Percentiles rank a stretch among this genome's conserved stretches.
phyloP scores from a whole-genome alignment of 169 alveolate species.

The Cytauxzoon felis region DNA sequence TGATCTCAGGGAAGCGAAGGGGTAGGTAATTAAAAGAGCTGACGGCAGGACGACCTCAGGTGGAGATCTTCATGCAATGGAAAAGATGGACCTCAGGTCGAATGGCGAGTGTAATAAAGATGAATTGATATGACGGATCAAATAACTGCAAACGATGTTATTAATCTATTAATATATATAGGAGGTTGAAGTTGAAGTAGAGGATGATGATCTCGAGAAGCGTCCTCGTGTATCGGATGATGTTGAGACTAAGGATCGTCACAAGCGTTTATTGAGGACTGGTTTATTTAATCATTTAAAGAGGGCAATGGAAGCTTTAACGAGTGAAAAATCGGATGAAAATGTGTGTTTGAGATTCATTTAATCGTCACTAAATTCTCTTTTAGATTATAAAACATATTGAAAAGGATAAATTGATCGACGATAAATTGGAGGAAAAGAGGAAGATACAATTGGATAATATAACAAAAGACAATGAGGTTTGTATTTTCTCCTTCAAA shows the following conservation, averaged over 20 bases:
- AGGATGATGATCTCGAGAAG: constrained; percentile 40
- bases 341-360: constrained; percentile 21
- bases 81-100: too few relatives aligned
- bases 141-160: background rate
- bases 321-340: constrained; percentile 58
- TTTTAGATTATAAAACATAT: constrained; percentile 51
- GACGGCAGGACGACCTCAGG: too few relatives aligned
- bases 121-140: too few relatives aligned
- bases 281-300: constrained; percentile 63
- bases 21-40: too few relatives aligned
- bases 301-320: constrained; percentile 68
- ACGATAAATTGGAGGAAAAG: constrained; percentile 48
- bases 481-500: background rate
- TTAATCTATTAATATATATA: background rate
- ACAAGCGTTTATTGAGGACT: constrained; percentile 55
- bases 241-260: constrained; percentile 58
- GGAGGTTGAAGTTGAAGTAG: constrained; percentile 9
- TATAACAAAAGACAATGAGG: constrained; percentile 34
- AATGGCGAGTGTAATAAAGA: too few relatives aligned
- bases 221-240: constrained; percentile 62
- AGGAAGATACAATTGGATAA: constrained; percentile 39
- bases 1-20: too few relatives aligned
- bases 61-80: too few relatives aligned
- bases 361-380: constrained; percentile 11
- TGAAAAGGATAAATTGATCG: constrained; percentile 60